Evolutionary conservation across 2,329 filamentous ascomycete species (phyloP).

Genomic region (Aureobasidium mangrovei): DNA sequence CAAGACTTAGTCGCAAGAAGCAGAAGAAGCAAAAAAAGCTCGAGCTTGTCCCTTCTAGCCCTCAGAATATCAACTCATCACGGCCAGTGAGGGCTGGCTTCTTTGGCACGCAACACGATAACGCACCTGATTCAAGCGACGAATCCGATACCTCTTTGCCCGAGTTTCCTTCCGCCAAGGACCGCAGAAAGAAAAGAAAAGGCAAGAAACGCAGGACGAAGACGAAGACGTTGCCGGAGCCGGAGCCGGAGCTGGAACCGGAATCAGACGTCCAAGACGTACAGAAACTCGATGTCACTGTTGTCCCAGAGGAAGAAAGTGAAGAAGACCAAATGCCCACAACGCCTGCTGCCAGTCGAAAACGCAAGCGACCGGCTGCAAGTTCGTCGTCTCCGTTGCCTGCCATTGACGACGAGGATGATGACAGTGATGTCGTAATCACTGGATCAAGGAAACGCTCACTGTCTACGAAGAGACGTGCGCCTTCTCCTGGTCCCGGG

Average conservation of each 20-base stretch:
- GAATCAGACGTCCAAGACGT: not conserved
- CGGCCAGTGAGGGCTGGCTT: constrained; percentile 20
- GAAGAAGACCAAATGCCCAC: constrained; percentile 22
- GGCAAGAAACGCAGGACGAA: not conserved
- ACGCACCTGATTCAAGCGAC: constrained; percentile 2
- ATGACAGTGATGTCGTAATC: constrained; percentile 19
- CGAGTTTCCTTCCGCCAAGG: not conserved
- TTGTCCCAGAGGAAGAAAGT: constrained; percentile 17
- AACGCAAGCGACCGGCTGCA: constrained; percentile 13
- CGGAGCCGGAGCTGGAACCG: not conserved
- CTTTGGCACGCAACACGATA: constrained; percentile 21
- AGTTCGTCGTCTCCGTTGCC: not conserved
- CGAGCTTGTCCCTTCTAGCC: constrained; percentile 15
- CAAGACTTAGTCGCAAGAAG: constrained; percentile 18
- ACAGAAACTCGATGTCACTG: not conserved
- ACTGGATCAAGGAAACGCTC: constrained; percentile 19
- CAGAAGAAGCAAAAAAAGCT: constrained; percentile 26
- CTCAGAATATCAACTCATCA: constrained; percentile 7
- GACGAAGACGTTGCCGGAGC: not conserved
- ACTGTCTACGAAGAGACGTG: constrained; percentile 1
- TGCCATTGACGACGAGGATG: constrained; percentile 17
- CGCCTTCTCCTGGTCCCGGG: not conserved
- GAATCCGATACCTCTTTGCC: not conserved
- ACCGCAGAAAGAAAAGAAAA: not conserved
- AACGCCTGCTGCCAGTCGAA: constrained; percentile 13